Base-by-base conservation (phyloP, 805 yeast genomes). In the Candida palmyrensis region DNA sequence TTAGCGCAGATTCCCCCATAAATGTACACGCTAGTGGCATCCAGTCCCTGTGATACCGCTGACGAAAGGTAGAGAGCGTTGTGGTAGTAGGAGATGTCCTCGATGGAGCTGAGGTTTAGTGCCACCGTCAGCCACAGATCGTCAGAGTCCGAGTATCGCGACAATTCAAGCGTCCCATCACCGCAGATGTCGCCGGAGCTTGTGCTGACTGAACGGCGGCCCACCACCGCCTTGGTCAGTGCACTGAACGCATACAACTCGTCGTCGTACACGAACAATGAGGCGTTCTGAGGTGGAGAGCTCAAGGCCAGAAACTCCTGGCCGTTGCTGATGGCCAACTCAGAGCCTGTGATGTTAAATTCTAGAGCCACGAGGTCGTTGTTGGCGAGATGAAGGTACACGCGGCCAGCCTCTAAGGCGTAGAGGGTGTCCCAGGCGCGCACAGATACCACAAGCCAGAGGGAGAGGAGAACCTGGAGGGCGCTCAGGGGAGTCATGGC, bases 1-100 rank as follows among this genome's bases (percentile, higher is more conserved):
- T 34, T 12, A 5, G 36, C 37, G 19, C 68, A 57, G 3, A 36
- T 25, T 0, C 85, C 85, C 2, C 83, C 82, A 44, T 72, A 78
- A 1, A 77, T 62, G 46, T 72, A 78, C 0, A 77, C 45, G 6
- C 44, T 45, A 9, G 34, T 21, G 16, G 28, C 5, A 18, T 25
- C 28, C n/a, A n/a, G n/a, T n/a, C n/a, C n/a, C n/a, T n/a, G n/a
- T n/a, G n/a, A n/a, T 10, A 28, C 14, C 11, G 58, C 54, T 10
- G 55, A 55, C 3, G 73, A 55, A 34, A 78, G 48, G 32, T 73
- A 59, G 0, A 73, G 52, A 2, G 79, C 50, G 6, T 51, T 55
- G 7, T 48, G 43, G 30, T 62, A 64, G 35, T 40, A 63, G 2
- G 56, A 47, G 2, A 45, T 42, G 36, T 64, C 68, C 9, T 40